Evolutionary conservation across 106 monocot genomes (phyloP).

Genomic region (Apostasia ramifera): DNA sequence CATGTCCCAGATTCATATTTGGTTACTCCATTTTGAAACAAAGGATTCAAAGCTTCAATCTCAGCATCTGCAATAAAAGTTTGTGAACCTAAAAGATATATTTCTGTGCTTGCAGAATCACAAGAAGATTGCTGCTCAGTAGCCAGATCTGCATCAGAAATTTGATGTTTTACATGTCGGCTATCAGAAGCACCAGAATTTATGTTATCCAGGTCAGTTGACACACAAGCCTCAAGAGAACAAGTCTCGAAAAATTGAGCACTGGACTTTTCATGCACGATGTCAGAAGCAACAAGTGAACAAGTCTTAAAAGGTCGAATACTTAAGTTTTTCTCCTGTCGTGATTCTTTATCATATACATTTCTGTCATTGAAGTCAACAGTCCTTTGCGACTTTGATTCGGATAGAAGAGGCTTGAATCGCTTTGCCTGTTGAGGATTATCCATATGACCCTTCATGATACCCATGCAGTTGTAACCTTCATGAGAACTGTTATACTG

Average conservation of each 20-base stretch:
- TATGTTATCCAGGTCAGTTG: conserved; percentile 17
- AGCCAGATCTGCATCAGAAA: conserved; percentile 10
- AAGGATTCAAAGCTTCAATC: conserved; percentile 11
- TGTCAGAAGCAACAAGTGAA: conserved; percentile 7
- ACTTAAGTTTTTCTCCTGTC: conserved; percentile 8
- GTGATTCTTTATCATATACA: conserved; percentile 2
- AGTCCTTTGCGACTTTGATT: conserved; percentile 10
- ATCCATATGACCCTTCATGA: conserved; percentile 16
- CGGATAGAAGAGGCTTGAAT: background rate
- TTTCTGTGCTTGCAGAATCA: conserved; percentile 56
- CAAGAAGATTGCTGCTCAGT: conserved; percentile 52
- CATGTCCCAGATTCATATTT: background rate
- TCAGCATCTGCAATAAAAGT: conserved; percentile 16
- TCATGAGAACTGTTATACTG: conserved; percentile 14
- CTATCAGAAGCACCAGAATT: conserved; percentile 11
- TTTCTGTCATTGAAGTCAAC: conserved; percentile 7
- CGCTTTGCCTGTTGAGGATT: background rate
- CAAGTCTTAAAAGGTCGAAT: background rate
- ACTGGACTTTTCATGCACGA: background rate
- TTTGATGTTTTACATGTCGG: conserved; percentile 7
- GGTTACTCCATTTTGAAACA: background rate
- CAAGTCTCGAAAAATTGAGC: background rate
- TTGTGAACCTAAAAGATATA: conserved; percentile 20
- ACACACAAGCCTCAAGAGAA: conserved; percentile 10
- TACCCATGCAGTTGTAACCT: conserved; percentile 1